Base-by-base conservation (phyloP, 495 filamentous ascomycete genomes). In the Penicillium taxi region DNA sequence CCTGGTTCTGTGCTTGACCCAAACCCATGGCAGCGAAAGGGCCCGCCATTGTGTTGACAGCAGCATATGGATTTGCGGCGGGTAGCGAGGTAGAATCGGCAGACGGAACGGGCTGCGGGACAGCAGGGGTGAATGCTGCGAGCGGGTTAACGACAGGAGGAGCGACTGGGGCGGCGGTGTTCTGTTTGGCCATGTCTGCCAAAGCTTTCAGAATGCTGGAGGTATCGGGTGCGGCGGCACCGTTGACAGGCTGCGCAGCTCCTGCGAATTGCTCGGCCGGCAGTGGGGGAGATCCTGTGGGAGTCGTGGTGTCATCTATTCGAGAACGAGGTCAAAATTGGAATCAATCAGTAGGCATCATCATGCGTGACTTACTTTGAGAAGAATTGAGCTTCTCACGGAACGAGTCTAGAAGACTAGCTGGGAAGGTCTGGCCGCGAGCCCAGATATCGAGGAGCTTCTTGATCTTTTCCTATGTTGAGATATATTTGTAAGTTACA, bases 381-480 rank as follows among this genome's bases (percentile, higher is more conserved):
- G 63, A 52, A 39, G 75, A 68, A 41, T 72, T 80, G 55, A 95
- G 61, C 60, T 84, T 91, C 53, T 87, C 73, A 58, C 88, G 94
- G 73, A 95, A 94, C 11, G 76, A 76, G 30, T 74, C 72, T 52
- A 98, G 74, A 80, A 94, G 82, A 21, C 77, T 55, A 14, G 76
- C 56, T 17, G 90, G 89, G 63, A 98, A 96, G 18, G 88, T 96
- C 53, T 78, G 78, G 38, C 86, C 87, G 44, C 89, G 88, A 56
- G 96, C 90, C 91, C 91, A 98, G 52, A 98, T 98, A 57, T 94
- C 87, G 66, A 96, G 70, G 52, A 96, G 77, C 59, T 96, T 95
- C 61, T 76, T 84, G 56, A 95, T 90, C 73, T 94, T 96, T 62
- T 91, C 89, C 88, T 95, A 84, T 48, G 60, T 67, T 67, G 59